Evolutionary conservation across 768 basidiomycete genomes (phyloP), one percentile per base, ranked within the genome.

Genomic region (Russula sp.): DNA sequence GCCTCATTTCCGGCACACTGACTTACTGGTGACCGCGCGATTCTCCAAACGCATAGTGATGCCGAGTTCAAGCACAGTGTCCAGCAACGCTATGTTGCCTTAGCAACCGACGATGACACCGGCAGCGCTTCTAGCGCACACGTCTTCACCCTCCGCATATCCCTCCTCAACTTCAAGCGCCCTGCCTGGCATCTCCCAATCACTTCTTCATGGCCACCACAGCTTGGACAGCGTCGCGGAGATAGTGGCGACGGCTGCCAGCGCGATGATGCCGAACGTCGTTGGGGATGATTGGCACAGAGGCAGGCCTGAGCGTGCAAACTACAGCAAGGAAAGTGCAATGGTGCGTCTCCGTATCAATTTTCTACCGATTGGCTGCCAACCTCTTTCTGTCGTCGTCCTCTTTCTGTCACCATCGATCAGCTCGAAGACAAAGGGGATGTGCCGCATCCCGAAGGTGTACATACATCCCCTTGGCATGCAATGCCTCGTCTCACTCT

Each of bases 381-480:
- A 46, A 61, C 54, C 34, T 6, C 46, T 36, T 4, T 38, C 58
- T 16, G 28, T 18, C 40, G 6, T 6, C 6, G 16, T 44, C 20
- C n/a, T 44, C 22, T 24, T 38, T 6, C 5, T 22, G 26, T 26
- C 42, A 97, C n/a, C 73, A 98, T 99, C 69, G 96, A 99, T 73
- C 96, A 98, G 74, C 84, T 98, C 14, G n/a, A n/a, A n/a, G 96
- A 98, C 77, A 99, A 99, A 74, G 90, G 92, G 0, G 96, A 99
- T 69, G 86, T 94, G 0, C 97, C 97, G 0, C 80, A 94, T 98
- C 59, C 96, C 96, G 0, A 96, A 99, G 63, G 82, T 90, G 3
- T 98, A 99, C 73, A 83, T 96, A 66, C 96, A 95, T 72, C 87
- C 98, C 9, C 83, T 99, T 1, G 92, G 87, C 0, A 82, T 97